These are phyloP conservation scores for Rhizomucor pusillus DNA, from an alignment of 371 early-diverging fungal genomes.

Conservation along the genomic window DNA sequence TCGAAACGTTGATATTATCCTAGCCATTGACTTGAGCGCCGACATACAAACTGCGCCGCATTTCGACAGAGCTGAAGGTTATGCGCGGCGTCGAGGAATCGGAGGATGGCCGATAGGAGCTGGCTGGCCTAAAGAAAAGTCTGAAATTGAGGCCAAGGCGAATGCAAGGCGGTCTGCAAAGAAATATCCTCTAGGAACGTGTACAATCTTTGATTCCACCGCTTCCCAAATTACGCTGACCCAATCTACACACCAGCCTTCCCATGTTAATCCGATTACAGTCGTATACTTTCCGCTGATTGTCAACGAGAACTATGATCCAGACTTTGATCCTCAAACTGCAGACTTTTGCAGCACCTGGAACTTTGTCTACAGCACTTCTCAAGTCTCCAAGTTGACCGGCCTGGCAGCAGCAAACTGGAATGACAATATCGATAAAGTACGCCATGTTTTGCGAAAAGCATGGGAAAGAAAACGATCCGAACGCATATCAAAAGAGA, in stretches of 20 bases:
- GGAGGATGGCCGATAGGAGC: constrained; percentile 50
- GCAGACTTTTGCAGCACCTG: constrained; percentile 65
- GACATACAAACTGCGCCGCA: constrained; percentile 66
- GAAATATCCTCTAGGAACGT: constrained; percentile 28
- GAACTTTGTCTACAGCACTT: constrained; percentile 61
- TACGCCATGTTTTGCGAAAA: constrained; percentile 33
- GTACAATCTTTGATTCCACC: constrained; percentile 35
- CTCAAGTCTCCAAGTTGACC: constrained; percentile 54
- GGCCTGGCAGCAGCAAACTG: constrained; percentile 52
- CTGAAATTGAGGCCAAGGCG: constrained; percentile 6
- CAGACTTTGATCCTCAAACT: constrained; percentile 61
- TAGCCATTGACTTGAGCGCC: constrained; percentile 70
- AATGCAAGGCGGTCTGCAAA: too few relatives aligned
- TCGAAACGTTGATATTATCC: constrained; percentile 64
- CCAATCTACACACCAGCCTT: background rate
- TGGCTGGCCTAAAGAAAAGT: constrained; percentile 38
- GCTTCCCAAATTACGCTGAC: constrained; percentile 20
- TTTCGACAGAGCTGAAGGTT: constrained; percentile 65
- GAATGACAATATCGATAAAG: constrained; percentile 42
- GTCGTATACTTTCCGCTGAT: constrained; percentile 64
- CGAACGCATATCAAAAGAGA: background rate
- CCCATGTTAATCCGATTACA: constrained; percentile 35
- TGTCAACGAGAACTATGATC: constrained; percentile 47
- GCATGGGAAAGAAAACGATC: constrained; percentile 46
- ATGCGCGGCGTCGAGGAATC: constrained; percentile 51